phyloP scores from a whole-genome alignment of 768 basidiomycete species.

The Suillus discolor region DNA sequence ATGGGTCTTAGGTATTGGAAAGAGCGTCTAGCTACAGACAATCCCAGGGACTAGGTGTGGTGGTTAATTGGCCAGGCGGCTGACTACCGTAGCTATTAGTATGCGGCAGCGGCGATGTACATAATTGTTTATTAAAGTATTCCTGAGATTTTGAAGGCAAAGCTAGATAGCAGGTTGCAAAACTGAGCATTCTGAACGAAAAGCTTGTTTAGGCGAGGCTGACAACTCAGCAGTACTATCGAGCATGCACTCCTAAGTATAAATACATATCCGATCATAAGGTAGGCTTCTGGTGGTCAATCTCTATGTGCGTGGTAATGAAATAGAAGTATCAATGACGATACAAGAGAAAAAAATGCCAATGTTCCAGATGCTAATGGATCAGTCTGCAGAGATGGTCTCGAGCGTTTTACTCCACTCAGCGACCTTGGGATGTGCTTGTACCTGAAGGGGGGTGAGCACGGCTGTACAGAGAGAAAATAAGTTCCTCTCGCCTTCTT shows the following conservation, averaged over 20 bases:
- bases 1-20: not conserved
- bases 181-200: not conserved
- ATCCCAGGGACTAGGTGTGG: too few species aligned
- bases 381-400: conserved; percentile 37
- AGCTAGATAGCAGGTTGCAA: not conserved
- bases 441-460: conserved; percentile 46
- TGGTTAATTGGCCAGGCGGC: too few species aligned
- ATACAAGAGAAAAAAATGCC: not conserved
- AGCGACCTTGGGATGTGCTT: conserved; percentile 71
- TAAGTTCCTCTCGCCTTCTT: conserved; percentile 54
- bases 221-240: not conserved
- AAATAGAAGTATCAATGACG: not conserved
- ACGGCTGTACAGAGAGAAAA: not conserved
- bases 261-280: not conserved
- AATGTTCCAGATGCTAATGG: conserved; percentile 10
- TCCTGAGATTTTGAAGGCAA: too few species aligned
- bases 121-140: too few species aligned
- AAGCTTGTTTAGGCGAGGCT: not conserved
- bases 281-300: not conserved
- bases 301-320: not conserved
- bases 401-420: conserved; percentile 73
- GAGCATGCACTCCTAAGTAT: not conserved
- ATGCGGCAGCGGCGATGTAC: too few species aligned
- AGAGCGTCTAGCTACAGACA: too few species aligned
- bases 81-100: too few species aligned